A percentile compares a stretch with the other conserved stretches of the same genome.
Conservation (phyloP, 352 stramenopile species). For the Globisporangium viniferum region DNA sequence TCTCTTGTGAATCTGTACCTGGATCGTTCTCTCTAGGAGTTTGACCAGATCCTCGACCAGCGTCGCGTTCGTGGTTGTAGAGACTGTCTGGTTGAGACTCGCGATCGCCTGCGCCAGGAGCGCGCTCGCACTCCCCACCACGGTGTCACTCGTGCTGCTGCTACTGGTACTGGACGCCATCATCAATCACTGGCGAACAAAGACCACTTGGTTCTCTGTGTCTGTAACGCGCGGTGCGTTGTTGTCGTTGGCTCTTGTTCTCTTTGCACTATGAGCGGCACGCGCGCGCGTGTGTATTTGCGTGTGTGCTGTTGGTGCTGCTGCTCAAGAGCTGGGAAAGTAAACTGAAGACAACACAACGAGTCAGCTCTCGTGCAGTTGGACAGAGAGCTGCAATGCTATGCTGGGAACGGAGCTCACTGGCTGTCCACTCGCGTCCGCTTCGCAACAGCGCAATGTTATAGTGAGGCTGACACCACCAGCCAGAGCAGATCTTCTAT, state of each 20-base stretch:
- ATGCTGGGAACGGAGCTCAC: neutral
- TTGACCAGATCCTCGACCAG: neutral
- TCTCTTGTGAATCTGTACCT: neutral
- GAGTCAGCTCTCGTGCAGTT: neutral
- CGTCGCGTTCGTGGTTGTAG: neutral
- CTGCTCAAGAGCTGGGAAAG: neutral
- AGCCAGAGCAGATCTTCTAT: neutral
- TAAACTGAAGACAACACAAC: neutral
- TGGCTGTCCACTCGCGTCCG: neutral
- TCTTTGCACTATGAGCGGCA: neutral
- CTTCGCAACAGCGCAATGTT: neutral
- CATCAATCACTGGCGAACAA: neutral
- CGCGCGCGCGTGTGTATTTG: neutral
- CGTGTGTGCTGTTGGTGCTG: neutral
- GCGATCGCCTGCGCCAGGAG: neutral
- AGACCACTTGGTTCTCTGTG: too few relatives aligned
- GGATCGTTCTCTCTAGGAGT: slow-evolving; percentile 3
- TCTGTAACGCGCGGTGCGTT: neutral
- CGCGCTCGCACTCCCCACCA: neutral
- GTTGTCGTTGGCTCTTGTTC: too few relatives aligned
- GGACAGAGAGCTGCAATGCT: neutral
- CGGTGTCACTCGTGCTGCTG: neutral
- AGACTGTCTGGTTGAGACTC: neutral
- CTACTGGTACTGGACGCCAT: neutral
- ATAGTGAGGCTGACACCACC: neutral